Base-by-base conservation (phyloP, 2,329 filamentous ascomycete species). In the Beauveria medogensis region DNA sequence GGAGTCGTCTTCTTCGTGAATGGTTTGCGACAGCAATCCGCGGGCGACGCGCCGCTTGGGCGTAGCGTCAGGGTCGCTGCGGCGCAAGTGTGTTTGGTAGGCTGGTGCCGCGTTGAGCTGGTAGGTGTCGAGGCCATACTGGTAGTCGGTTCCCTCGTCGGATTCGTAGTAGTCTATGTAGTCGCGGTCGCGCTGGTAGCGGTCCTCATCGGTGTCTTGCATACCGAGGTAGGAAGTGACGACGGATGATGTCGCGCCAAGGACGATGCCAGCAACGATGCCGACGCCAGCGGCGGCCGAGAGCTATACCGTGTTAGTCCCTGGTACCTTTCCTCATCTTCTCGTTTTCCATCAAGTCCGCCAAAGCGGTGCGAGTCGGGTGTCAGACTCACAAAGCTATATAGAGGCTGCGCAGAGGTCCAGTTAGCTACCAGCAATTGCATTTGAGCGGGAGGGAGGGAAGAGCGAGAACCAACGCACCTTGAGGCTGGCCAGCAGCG, bases 1-100 rank as follows among this genome's bases (percentile, higher is more conserved):
- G 66, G 79, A 79, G 69, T 89, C 87, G 56, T 88, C 86, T 69
- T 91, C 88, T 71, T 90, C 88, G 61, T 88, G 80, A 64, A 91
- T 91, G 0, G 85, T 88, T 69, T 88, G 84, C 30, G 81, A 79
- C 48, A 88, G 73, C 20, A 90, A 69, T 1, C 81, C 81, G 55
- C 77, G 74, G 5, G 74, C 74, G 53, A 76, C 72, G 56, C 75
- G 73, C 59, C 77, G 72, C 10, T 75, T 71, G 28, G 71, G 69
- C 20, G 12, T 71, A 70, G 74, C 58, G 16, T 77, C 74, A 1
- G 71, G 62, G 22, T 77, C 74, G 22, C 71, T 18, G 10, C 57
- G 57, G 18, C 57, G 57, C 40, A 47, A 41, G 22, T 59, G 51
- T 41, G 54, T 60, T 30, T 54, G 58, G 43, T 60, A 55, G 10